A percentile compares a stretch with the other conserved stretches of the same genome.
phyloP scores from a whole-genome alignment of 306 rosid species.

The Potentilla sterilis region DNA sequence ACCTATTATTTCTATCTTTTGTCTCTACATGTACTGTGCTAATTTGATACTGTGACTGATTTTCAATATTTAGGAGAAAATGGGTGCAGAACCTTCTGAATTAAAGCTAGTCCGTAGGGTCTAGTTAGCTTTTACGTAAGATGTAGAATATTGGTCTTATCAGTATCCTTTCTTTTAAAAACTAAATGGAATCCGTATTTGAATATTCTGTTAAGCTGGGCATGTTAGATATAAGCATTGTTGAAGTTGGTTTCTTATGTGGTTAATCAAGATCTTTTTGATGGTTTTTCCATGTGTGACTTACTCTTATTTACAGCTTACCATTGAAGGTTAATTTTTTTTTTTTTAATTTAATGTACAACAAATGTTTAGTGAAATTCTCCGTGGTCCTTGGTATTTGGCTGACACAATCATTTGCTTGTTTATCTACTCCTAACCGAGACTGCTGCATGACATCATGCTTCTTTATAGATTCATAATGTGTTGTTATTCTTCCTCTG shows the following conservation, averaged over 20 bases:
- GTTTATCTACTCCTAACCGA: not conserved
- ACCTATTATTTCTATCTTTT: constrained; percentile 15
- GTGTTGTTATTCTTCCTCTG: not conserved
- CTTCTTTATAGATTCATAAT: not conserved
- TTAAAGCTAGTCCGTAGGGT: not conserved
- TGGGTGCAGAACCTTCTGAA: not conserved
- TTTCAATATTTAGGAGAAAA: not conserved
- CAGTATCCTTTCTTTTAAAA: not conserved
- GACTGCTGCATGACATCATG: not conserved
- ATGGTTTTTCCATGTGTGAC: not conserved
- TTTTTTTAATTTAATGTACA: not conserved
- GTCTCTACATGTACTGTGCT: not conserved
- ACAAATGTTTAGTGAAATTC: not conserved
- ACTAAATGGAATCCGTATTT: not conserved
- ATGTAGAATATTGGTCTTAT: not conserved
- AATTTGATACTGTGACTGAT: too few species aligned
- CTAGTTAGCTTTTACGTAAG: not conserved
- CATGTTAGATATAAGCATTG: not conserved
- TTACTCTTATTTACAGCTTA: not conserved
- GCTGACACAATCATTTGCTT: not conserved
- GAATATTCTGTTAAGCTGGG: not conserved
- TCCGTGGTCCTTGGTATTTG: not conserved
- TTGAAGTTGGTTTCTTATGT: not conserved
- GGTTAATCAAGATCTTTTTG: not conserved
- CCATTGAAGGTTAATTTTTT: not conserved